Base-by-base conservation (phyloP, 2,329 filamentous ascomycete species). In the Alternaria arbusti region DNA sequence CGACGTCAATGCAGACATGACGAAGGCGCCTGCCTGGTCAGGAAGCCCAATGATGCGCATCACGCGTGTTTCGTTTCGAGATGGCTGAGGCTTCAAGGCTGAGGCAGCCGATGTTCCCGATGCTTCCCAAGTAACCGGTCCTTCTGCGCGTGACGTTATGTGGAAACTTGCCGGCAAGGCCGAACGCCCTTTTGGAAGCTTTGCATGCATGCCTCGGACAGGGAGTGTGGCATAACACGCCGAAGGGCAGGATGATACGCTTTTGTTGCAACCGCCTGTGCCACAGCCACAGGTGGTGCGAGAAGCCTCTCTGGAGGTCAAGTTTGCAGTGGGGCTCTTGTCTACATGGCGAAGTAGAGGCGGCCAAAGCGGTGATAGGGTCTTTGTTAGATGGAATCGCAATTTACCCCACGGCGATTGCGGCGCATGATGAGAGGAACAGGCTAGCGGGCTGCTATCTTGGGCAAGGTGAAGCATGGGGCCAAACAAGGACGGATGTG, bases 371-470 rank as follows among this genome's bases (percentile, higher is more conserved):
- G 51, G 50, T 45, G 51, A 61, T 51, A 57, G 59, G 63, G 44
- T 28, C 57, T 50, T 46, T 36, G 43, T 50, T 63, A 59, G 61
- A 65, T 66, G 59, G 59, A 4, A 44, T 45, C 11, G 61, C 69
- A 72, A 67, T 72, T 63, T 73, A 68, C 69, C 64, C 68, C 64
- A 66, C 56, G 65, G 59, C 47, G 44, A 49, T 36, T 51, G 61
- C 52, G 59, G 56, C 57, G 62, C 54, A 52, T 36, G 47, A 12
- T 5, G 51, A 22, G 36, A 73, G 68, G 65, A 71, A 73, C 67
- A 70, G 70, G 75, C 58, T 77, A 77, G 75, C 65, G 30, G 7
- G 5, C 44, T 74, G 22, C 73, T 54, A 17, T 13, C 15, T 69
- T 57, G 59, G 68, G 74, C 32, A 50, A 64, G 67, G 62, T 73